These are phyloP conservation scores for Bruguiera gymnorhiza DNA, from an alignment of 345 rosid species.

Conservation along the genomic window DNA sequence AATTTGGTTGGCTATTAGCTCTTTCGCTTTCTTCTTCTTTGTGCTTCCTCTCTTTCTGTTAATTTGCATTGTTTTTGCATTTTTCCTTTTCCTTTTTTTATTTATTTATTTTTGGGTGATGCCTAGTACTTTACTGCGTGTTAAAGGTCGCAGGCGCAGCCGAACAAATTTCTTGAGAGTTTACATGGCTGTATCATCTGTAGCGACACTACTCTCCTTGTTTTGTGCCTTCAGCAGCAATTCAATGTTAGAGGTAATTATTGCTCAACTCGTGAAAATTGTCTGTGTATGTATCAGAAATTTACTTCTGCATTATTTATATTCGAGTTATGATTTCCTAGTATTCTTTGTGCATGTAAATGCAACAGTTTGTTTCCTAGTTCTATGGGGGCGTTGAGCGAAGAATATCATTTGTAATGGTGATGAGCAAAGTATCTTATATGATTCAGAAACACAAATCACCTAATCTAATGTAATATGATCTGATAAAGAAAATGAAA, in stretches of 20 bases:
- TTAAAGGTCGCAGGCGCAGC: slow-evolving; percentile 59
- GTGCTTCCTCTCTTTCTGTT: background rate
- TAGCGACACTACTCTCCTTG: slow-evolving; percentile 33
- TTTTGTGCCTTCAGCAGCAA: slow-evolving; percentile 35
- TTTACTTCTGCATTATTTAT: background rate
- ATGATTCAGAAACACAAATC: too few species aligned
- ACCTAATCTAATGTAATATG: too few species aligned
- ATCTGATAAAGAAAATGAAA: too few species aligned
- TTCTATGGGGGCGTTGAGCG: too few species aligned
- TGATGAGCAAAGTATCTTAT: too few species aligned
- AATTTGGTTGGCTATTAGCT: slow-evolving; percentile 40
- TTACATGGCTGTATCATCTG: slow-evolving; percentile 39
- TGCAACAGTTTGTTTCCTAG: too few species aligned
- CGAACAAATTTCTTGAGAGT: slow-evolving; percentile 43
- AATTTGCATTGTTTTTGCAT: background rate
- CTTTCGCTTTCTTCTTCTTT: background rate
- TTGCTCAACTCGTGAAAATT: background rate
- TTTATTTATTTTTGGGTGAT: background rate
- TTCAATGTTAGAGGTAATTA: slow-evolving; percentile 42
- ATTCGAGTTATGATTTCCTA: background rate
- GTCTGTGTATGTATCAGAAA: background rate
- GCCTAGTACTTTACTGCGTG: slow-evolving; percentile 8
- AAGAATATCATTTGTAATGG: too few species aligned
- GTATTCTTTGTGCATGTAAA: background rate
- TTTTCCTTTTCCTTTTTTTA: background rate